A percentile compares a stretch with the other conserved stretches of the same genome.
phyloP scores from a whole-genome alignment of 352 stramenopile species.

The Pythium periplocum region DNA sequence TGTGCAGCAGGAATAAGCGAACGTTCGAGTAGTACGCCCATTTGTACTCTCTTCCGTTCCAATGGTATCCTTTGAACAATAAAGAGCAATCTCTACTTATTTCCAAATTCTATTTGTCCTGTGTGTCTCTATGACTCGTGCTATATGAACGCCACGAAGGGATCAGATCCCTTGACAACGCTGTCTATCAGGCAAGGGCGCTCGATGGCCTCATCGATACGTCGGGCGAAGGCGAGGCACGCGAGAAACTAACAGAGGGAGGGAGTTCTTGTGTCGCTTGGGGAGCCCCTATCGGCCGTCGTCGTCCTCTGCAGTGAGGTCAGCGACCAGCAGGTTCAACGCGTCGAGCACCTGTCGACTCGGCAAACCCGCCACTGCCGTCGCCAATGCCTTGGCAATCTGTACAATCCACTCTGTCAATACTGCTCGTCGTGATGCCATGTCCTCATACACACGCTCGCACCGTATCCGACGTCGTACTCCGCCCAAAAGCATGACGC shows the following conservation, averaged over 20 bases:
- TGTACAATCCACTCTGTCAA: slow-evolving; percentile 7
- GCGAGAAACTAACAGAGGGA: neutral
- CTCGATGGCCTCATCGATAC: too few relatives aligned
- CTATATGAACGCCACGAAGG: too few relatives aligned
- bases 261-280: neutral
- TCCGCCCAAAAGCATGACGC: slow-evolving; percentile 42
- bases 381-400: slow-evolving; percentile 38
- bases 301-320: slow-evolving; percentile 50
- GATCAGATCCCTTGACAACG: too few relatives aligned
- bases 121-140: neutral
- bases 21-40: slow-evolving; percentile 22
- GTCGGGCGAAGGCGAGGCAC: too few relatives aligned
- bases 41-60: slow-evolving; percentile 17
- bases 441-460: slow-evolving; percentile 2
- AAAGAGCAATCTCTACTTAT: slow-evolving; percentile 39
- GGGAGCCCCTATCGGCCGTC: slow-evolving; percentile 60
- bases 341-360: slow-evolving; percentile 37
- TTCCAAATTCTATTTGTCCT: neutral
- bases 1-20: slow-evolving; percentile 80
- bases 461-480: slow-evolving; percentile 31
- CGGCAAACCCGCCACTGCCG: slow-evolving; percentile 24
- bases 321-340: slow-evolving; percentile 30
- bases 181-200: too few relatives aligned
- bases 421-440: too few relatives aligned
- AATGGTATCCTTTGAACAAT: slow-evolving; percentile 39